phyloP scores from a whole-genome alignment of 768 basidiomycete species.

The Boletus insuetus region DNA sequence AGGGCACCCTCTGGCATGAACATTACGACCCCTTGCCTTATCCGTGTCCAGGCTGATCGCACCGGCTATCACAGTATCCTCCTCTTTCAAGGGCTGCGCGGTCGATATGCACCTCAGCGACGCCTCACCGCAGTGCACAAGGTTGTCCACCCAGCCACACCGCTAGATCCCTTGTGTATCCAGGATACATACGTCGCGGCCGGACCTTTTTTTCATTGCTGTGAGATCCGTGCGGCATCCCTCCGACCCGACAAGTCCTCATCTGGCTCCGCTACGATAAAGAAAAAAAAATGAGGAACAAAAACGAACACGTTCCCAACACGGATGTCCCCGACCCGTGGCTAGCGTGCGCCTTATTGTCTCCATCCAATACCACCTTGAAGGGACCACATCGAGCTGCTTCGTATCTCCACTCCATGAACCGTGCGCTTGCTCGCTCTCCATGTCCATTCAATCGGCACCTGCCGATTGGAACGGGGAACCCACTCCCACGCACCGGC shows the following conservation, averaged over 20 bases:
- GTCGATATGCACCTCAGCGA: not conserved
- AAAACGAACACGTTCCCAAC: slow-evolving; percentile 5
- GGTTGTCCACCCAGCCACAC: not conserved
- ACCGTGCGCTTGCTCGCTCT: slow-evolving; percentile 5
- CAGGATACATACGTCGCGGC: slow-evolving; percentile 4
- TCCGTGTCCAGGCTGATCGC: slow-evolving; percentile 10
- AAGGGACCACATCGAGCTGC: slow-evolving; percentile 6
- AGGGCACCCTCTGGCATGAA: too few relatives aligned
- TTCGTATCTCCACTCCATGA: slow-evolving; percentile 23
- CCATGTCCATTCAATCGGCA: slow-evolving; percentile 29
- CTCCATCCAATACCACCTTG: slow-evolving; percentile 2
- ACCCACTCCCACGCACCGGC: slow-evolving; percentile 29
- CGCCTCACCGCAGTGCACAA: not conserved
- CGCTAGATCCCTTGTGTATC: slow-evolving; percentile 9
- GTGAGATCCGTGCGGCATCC: slow-evolving; percentile 15
- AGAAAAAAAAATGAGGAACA: not conserved
- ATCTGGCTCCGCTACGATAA: too few relatives aligned
- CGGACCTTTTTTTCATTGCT: slow-evolving; percentile 12
- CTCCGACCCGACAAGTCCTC: not conserved
- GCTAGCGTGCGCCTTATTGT: slow-evolving; percentile 13
- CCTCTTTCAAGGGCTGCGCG: not conserved
- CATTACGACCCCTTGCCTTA: slow-evolving; percentile 13
- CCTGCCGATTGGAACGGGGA: slow-evolving; percentile 7
- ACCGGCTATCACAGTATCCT: slow-evolving; percentile 12
- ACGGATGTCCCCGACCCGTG: slow-evolving; percentile 15